These are phyloP conservation scores for Cajanus cajan DNA, from an alignment of 306 rosid genomes.

Conservation along the genomic window DNA sequence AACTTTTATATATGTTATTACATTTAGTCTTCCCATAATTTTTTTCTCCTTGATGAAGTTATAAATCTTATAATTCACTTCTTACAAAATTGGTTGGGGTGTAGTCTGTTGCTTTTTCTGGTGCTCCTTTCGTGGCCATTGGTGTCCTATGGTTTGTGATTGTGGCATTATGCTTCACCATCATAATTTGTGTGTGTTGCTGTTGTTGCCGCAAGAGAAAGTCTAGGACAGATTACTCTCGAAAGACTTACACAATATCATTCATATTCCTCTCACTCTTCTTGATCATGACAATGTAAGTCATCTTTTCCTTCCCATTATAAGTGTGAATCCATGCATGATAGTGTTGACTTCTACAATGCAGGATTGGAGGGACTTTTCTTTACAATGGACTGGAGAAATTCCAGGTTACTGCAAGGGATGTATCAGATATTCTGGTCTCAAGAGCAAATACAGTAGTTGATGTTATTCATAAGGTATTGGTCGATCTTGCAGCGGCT, in stretches of 20 bases:
- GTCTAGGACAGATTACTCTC: slow-evolving; percentile 28
- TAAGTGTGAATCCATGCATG: not conserved
- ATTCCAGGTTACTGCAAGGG: not conserved
- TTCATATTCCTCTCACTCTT: slow-evolving; percentile 39
- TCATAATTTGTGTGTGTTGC: slow-evolving; percentile 16
- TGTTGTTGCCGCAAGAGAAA: slow-evolving; percentile 33
- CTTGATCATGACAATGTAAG: slow-evolving; percentile 49
- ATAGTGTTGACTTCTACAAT: not conserved
- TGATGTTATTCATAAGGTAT: not conserved
- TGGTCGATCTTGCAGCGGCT: slow-evolving; percentile 4
- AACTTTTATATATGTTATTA: too few species aligned
- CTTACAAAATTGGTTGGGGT: not conserved
- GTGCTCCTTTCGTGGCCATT: slow-evolving; percentile 30
- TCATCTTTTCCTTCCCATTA: not conserved
- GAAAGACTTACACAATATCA: slow-evolving; percentile 29
- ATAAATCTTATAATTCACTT: not conserved
- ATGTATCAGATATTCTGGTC: not conserved
- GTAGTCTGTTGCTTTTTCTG: slow-evolving; percentile 51
- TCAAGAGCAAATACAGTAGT: not conserved
- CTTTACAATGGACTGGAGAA: slow-evolving; percentile 24
- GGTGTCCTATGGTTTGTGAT: slow-evolving; percentile 41
- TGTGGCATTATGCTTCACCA: not conserved
- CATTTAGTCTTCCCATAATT: not conserved
- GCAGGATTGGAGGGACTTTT: slow-evolving; percentile 21
- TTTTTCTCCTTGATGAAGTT: not conserved